phyloP scores from a whole-genome alignment of 164 flowering plant species.

The Hamamelis virginiana region DNA sequence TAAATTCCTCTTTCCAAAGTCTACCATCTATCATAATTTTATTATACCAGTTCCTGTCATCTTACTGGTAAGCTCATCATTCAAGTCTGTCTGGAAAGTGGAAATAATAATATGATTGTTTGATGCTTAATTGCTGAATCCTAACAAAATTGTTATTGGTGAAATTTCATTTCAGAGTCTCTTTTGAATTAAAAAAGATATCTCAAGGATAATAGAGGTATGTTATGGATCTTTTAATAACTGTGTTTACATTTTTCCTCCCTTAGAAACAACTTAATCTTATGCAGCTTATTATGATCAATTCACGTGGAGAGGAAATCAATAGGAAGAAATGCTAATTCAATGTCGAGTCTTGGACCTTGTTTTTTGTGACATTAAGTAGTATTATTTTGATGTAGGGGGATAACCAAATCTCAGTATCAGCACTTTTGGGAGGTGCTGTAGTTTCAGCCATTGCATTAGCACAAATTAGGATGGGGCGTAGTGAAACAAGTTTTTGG shows the following conservation, averaged over 20 bases:
- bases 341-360: neutral
- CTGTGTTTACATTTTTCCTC: neutral
- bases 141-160: neutral
- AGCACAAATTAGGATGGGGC: conserved; percentile 42
- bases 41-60: conserved; percentile 86
- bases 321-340: no score
- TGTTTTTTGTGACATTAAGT: neutral
- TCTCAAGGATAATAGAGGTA: conserved; percentile 70
- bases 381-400: conserved; percentile 39
- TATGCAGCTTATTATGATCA: neutral
- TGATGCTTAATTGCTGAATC: neutral
- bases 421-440: conserved; percentile 93
- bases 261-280: neutral
- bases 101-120: neutral
- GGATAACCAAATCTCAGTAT: conserved; percentile 58
- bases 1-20: conserved; percentile 74
- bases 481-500: no score
- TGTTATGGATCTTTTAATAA: neutral
- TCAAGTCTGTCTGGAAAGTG: neutral
- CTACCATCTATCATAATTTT: conserved; percentile 52
- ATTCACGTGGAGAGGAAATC: no score
- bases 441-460: conserved; percentile 63
- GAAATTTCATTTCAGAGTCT: conserved; percentile 55
- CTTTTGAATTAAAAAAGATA: conserved; percentile 67
- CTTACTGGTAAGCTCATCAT: conserved; percentile 51